These are phyloP conservation scores for Marasmius tenuissimus DNA, from an alignment of 1,284 basidiomycete genomes.

Conservation along the genomic window DNA sequence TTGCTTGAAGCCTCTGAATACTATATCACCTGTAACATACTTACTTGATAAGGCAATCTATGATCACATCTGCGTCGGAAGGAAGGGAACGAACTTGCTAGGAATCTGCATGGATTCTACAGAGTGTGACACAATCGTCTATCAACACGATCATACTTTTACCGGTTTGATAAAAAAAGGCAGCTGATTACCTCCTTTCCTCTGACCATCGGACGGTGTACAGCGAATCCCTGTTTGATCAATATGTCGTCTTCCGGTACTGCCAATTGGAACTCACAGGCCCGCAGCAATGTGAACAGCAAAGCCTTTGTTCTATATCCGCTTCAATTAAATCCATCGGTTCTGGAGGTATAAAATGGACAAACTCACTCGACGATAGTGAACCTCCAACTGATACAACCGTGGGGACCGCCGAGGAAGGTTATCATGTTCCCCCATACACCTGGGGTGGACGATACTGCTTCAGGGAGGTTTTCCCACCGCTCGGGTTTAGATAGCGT, in stretches of 20 bases:
- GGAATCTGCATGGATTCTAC: too few relatives aligned
- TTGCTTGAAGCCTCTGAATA: too few relatives aligned
- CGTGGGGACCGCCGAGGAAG: conserved; percentile 43
- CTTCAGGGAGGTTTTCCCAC: neutral
- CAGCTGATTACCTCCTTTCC: too few relatives aligned
- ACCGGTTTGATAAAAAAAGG: too few relatives aligned
- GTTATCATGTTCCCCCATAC: conserved; percentile 43
- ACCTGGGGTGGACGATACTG: conserved; percentile 32
- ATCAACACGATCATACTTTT: too few relatives aligned
- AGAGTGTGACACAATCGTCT: too few relatives aligned
- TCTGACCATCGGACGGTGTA: conserved; percentile 24
- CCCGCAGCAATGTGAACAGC: conserved; percentile 41
- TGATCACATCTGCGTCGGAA: too few relatives aligned
- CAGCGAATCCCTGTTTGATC: conserved; percentile 14
- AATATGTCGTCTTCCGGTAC: conserved; percentile 25
- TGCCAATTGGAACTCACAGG: conserved; percentile 38
- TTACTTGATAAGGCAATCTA: too few relatives aligned
- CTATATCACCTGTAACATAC: too few relatives aligned
- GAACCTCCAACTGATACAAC: conserved; percentile 57
- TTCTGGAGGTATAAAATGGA: neutral
- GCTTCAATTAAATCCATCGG: neutral
- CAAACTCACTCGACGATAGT: conserved; percentile 47
- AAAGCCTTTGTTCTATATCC: conserved; percentile 39
- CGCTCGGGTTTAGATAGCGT: neutral
- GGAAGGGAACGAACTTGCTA: too few relatives aligned